phyloP scores from a whole-genome alignment of 768 basidiomycete genomes.

The Leccinum uliginosum region DNA sequence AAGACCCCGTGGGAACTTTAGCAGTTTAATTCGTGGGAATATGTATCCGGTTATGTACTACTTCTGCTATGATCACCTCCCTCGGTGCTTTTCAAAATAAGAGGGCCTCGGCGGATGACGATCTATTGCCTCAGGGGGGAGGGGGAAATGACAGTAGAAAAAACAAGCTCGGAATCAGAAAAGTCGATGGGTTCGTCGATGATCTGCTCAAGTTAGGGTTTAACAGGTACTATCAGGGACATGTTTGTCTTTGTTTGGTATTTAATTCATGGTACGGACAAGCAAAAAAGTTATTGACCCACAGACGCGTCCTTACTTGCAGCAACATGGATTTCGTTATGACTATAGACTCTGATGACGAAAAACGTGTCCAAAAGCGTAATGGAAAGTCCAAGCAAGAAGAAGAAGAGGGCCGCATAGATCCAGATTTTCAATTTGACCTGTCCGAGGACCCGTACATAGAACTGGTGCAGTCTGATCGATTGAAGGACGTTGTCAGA shows the following conservation, averaged over 20 bases:
- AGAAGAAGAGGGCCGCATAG: constrained; percentile 57
- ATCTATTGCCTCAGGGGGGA: not conserved
- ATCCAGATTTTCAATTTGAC: constrained; percentile 85
- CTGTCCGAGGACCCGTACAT: constrained; percentile 64
- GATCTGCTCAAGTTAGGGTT: too few relatives aligned
- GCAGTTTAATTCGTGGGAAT: too few relatives aligned
- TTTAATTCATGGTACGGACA: not conserved
- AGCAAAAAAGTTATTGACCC: not conserved
- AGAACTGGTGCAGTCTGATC: constrained; percentile 45
- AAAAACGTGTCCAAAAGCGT: constrained; percentile 37
- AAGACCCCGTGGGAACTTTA: too few relatives aligned
- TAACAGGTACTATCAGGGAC: too few relatives aligned
- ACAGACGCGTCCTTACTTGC: not conserved
- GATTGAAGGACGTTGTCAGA: constrained; percentile 55
- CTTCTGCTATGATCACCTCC: too few relatives aligned
- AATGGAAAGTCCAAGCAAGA: constrained; percentile 26
- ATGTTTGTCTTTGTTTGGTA: constrained; percentile 22
- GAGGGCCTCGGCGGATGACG: not conserved
- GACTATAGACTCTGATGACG: constrained; percentile 80
- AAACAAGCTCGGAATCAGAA: not conserved
- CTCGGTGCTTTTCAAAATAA: not conserved
- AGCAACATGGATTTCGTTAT: constrained; percentile 60
- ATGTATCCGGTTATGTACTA: too few relatives aligned
- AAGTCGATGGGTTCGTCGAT: not conserved
- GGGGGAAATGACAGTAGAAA: not conserved